phyloP scores from a whole-genome alignment of 176 grass and related monocot genomes.

The Triticum turgidum region DNA sequence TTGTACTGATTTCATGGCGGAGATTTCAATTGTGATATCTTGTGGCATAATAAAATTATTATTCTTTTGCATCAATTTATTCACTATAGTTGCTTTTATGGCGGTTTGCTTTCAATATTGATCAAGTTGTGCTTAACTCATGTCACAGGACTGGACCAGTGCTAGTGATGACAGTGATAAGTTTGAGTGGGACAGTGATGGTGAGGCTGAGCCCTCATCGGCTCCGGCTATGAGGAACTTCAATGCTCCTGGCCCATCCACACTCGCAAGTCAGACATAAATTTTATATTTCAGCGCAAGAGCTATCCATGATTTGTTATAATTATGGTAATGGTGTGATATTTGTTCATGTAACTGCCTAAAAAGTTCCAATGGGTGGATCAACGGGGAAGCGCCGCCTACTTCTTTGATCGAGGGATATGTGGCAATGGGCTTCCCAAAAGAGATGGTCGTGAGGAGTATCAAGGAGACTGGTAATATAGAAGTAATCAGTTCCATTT shows the following conservation, averaged over 20 bases:
- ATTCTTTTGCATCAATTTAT: background rate
- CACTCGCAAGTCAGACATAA: background rate
- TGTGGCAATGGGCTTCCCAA: slow-evolving; percentile 56
- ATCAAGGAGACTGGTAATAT: slow-evolving; percentile 50
- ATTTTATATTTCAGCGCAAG: background rate
- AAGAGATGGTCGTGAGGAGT: slow-evolving; percentile 43
- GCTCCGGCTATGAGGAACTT: background rate
- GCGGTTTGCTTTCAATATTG: background rate
- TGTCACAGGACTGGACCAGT: slow-evolving; percentile 33
- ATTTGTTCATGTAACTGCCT: slow-evolving; percentile 13
- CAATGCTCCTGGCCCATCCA: slow-evolving; percentile 7
- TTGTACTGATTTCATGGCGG: background rate
- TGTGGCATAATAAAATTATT: background rate
- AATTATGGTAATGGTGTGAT: slow-evolving; percentile 13
- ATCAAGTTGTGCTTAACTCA: background rate
- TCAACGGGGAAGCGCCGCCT: slow-evolving; percentile 21
- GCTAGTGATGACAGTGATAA: slow-evolving; percentile 24
- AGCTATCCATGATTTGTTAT: background rate
- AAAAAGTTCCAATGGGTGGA: slow-evolving; percentile 32
- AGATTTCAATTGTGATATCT: background rate
- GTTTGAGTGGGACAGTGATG: slow-evolving; percentile 31
- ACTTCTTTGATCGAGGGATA: slow-evolving; percentile 28
- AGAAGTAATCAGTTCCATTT: slow-evolving; percentile 3
- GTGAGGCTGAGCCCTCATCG: background rate
- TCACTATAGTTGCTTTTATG: background rate